phyloP scores from a whole-genome alignment of 2,329 filamentous ascomycete species.

The Ambrosiella cleistominuta region DNA sequence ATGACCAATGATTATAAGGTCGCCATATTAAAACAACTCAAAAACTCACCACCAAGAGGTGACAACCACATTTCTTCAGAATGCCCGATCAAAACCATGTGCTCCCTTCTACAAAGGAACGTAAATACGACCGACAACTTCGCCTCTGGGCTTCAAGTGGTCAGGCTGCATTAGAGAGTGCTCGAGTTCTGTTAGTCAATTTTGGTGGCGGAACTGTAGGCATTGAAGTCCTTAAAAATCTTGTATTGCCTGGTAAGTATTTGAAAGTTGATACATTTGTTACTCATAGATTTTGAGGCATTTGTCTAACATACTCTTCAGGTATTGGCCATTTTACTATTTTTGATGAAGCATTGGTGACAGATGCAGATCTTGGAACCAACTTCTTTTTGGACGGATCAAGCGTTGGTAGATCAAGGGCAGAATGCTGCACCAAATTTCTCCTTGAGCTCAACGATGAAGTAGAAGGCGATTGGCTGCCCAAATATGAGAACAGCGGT shows the following conservation, averaged over 20 bases:
- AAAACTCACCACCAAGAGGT: too few relatives aligned
- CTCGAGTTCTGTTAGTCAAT: slow-evolving; percentile 82
- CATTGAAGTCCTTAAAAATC: slow-evolving; percentile 84
- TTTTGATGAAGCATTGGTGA: slow-evolving; percentile 61
- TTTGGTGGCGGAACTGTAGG: slow-evolving; percentile 74
- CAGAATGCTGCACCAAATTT: slow-evolving; percentile 58
- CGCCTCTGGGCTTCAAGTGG: slow-evolving; percentile 88
- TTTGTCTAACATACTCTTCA: slow-evolving; percentile 17
- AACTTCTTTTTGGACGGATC: slow-evolving; percentile 90
- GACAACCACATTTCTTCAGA: too few relatives aligned
- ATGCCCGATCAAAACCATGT: background rate
- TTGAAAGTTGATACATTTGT: background rate
- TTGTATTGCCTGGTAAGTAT: slow-evolving; percentile 66
- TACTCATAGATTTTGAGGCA: background rate
- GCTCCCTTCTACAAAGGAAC: slow-evolving; percentile 41
- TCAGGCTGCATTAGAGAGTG: slow-evolving; percentile 75
- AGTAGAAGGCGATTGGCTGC: slow-evolving; percentile 58
- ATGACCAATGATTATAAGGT: too few relatives aligned
- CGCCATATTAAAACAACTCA: too few relatives aligned
- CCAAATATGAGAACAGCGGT: slow-evolving; percentile 19
- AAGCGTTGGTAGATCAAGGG: slow-evolving; percentile 58
- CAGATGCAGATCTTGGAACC: slow-evolving; percentile 69
- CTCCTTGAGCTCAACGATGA: slow-evolving; percentile 85
- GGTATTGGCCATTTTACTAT: slow-evolving; percentile 86
- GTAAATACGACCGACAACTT: slow-evolving; percentile 87